Conservation (phyloP, 1,139 yeast genomes). For the Hemisphaericaspora subhashii region DNA sequence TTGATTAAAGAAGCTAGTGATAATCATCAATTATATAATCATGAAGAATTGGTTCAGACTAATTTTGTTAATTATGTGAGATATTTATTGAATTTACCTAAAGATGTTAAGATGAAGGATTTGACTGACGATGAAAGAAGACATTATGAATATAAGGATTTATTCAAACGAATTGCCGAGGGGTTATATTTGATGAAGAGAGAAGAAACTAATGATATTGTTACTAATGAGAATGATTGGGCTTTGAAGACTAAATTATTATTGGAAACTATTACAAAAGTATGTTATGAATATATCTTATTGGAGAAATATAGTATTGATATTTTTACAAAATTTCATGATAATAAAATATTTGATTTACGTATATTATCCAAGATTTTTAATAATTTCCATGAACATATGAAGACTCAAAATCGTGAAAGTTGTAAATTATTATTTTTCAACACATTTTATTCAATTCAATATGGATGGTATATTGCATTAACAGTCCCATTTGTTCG, state of each 20-base stretch:
- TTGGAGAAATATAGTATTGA: conserved; percentile 45
- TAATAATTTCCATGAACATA: conserved; percentile 19
- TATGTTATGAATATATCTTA: conserved; percentile 41
- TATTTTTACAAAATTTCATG: conserved; percentile 34
- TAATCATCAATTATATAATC: conserved; percentile 15
- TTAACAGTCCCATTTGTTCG: conserved; percentile 38
- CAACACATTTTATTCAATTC: conserved; percentile 36
- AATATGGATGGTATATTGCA: conserved; percentile 42
- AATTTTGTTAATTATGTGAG: conserved; percentile 43
- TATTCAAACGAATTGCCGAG: conserved; percentile 28
- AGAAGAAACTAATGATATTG: conserved; percentile 33
- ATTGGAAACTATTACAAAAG: conserved; percentile 35
- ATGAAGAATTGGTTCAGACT: conserved; percentile 41
- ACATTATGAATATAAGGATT: conserved; percentile 32
- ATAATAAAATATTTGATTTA: conserved; percentile 33
- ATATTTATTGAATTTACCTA: conserved; percentile 35
- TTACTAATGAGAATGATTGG: conserved; percentile 15
- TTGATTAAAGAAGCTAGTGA: conserved; percentile 19
- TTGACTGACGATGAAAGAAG: conserved; percentile 23
- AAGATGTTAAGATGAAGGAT: conserved; percentile 11
- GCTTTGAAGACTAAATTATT: conserved; percentile 19
- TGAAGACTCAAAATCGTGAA: conserved; percentile 14
- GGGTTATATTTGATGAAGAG: conserved; percentile 27
- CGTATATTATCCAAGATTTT: conserved; percentile 25
- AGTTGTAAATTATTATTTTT: conserved; percentile 34